A percentile compares a stretch with the other conserved stretches of the same genome.
phyloP scores from a whole-genome alignment of 257 asterid species.

The Salvia hispanica region DNA sequence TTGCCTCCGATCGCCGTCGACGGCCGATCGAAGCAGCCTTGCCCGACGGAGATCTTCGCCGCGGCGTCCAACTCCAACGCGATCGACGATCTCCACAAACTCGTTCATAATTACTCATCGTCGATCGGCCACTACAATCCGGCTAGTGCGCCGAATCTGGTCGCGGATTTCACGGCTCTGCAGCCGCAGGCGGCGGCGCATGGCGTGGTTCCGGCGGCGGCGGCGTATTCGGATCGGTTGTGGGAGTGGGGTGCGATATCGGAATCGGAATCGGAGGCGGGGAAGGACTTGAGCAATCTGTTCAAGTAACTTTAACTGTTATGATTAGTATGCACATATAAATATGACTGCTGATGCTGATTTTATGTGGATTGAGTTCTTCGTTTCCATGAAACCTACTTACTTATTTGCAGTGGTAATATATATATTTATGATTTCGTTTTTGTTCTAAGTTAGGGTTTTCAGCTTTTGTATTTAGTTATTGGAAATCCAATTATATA shows the following conservation, averaged over 20 bases:
- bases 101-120: conserved; percentile 49
- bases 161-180: conserved; percentile 41
- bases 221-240: conserved; percentile 54
- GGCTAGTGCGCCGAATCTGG: conserved; percentile 37
- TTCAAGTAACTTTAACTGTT: conserved; percentile 44
- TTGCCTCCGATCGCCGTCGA: conserved; percentile 37
- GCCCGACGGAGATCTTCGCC: conserved; percentile 33
- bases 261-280: conserved; percentile 42
- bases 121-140: conserved; percentile 31
- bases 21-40: conserved; percentile 27
- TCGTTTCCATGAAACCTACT: not conserved
- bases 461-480: not conserved
- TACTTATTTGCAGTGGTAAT: conserved; percentile 3
- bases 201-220: conserved; percentile 35
- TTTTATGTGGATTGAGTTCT: not conserved
- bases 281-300: conserved; percentile 43
- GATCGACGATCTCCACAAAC: conserved; percentile 70
- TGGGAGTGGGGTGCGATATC: conserved; percentile 82
- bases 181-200: conserved; percentile 36
- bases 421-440: not conserved
- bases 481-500: not conserved
- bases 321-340: conserved; percentile 22
- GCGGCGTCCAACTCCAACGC: conserved; percentile 32
- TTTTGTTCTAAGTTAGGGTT: conserved; percentile 16
- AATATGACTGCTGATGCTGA: conserved; percentile 22